Evolutionary conservation across 768 basidiomycete species (phyloP).

Genomic region (Hysterangium stoloniferum): DNA sequence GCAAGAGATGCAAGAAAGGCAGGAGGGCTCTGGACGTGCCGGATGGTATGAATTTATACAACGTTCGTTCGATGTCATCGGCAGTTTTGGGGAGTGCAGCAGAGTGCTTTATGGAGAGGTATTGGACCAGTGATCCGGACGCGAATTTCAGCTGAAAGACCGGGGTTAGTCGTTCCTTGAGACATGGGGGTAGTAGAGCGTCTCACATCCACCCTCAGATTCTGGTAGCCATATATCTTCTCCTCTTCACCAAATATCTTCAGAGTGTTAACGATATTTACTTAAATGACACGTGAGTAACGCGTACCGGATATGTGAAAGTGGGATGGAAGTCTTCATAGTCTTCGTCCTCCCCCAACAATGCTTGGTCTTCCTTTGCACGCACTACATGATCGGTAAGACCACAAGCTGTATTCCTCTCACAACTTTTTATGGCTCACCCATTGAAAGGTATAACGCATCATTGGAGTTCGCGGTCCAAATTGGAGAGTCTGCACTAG

Average conservation of each 20-base stretch:
- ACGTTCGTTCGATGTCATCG: slow-evolving; percentile 77
- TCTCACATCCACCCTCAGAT: slow-evolving; percentile 75
- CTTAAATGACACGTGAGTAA: neutral
- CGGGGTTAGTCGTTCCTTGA: neutral
- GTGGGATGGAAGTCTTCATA: slow-evolving; percentile 70
- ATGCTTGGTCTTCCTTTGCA: slow-evolving; percentile 55
- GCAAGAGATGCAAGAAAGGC: neutral
- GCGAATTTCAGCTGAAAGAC: slow-evolving; percentile 64
- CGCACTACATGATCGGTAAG: slow-evolving; percentile 44
- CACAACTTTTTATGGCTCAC: slow-evolving; percentile 29
- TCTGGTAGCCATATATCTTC: slow-evolving; percentile 90
- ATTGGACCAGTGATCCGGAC: slow-evolving; percentile 78
- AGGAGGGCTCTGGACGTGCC: slow-evolving; percentile 32
- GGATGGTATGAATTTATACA: slow-evolving; percentile 70
- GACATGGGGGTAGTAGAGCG: neutral
- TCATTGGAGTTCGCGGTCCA: slow-evolving; percentile 82
- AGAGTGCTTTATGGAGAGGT: slow-evolving; percentile 60
- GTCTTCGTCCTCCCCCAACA: slow-evolving; percentile 46
- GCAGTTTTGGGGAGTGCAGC: slow-evolving; percentile 62
- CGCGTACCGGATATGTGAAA: slow-evolving; percentile 87
- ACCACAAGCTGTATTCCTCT: neutral
- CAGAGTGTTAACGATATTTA: neutral
- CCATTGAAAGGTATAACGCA: slow-evolving; percentile 65
- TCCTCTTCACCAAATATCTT: slow-evolving; percentile 96
- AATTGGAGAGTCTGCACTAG: slow-evolving; percentile 25